Percentiles rank a stretch among this genome's conserved stretches.
Conservation (phyloP, 257 asterid genomes). For the Ophiorrhiza pumila region DNA sequence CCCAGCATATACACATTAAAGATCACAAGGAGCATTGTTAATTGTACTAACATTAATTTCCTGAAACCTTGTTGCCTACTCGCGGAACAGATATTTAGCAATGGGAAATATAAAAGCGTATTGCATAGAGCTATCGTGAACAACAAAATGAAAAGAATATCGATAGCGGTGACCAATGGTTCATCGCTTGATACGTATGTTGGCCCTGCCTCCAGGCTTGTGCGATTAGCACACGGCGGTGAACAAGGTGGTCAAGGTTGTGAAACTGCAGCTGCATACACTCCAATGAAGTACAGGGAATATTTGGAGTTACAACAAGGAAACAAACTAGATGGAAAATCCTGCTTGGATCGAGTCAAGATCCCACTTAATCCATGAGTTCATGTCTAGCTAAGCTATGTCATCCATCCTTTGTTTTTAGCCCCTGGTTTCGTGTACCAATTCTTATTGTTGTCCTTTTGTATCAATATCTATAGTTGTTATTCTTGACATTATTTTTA, state of each 20-base stretch:
- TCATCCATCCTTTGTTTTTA: background rate
- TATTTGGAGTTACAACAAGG: constrained; percentile 54
- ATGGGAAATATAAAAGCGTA: constrained; percentile 79
- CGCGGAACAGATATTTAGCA: constrained; percentile 56
- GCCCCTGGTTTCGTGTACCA: too few species aligned
- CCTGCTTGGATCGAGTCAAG: constrained; percentile 41
- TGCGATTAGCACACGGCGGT: constrained; percentile 6
- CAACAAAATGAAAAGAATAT: constrained; percentile 51
- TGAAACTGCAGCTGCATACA: constrained; percentile 26
- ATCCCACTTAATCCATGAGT: background rate
- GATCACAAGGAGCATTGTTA: background rate
- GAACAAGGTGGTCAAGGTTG: constrained; percentile 3
- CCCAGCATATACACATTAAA: too few species aligned
- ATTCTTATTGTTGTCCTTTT: too few species aligned
- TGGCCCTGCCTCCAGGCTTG: constrained; percentile 40
- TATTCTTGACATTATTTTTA: too few species aligned
- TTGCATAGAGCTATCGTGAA: constrained; percentile 75
- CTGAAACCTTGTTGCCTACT: background rate
- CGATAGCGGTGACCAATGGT: constrained; percentile 60
- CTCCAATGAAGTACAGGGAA: constrained; percentile 55
- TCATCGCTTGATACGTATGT: constrained; percentile 58
- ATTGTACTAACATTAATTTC: background rate
- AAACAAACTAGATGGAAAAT: constrained; percentile 48
- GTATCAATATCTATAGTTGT: too few species aligned
- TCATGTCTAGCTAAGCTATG: too few species aligned